Evolutionary conservation across 1,139 yeast genomes (phyloP), one percentile per base, ranked within the genome.

Genomic region (Blastobotrys malaysiensis): DNA sequence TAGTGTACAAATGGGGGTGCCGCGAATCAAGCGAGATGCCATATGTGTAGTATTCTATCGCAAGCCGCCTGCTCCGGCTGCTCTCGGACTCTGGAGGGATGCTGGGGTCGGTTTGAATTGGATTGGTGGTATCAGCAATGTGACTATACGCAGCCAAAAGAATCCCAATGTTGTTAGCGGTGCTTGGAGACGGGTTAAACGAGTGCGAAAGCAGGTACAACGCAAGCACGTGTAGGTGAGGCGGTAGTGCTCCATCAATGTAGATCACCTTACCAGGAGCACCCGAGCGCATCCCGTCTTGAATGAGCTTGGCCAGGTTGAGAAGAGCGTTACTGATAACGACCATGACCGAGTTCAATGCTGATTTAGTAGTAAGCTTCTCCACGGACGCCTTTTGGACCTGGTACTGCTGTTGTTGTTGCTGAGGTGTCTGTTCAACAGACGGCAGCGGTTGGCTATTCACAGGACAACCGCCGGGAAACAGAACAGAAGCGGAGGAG

Each of bases 1-100:
- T 69, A 7, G 73, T 69, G 59, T 67, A 68, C 21, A 69, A 60
- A 53, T 69, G 73, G 9, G 73, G 71, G 51, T 69, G 71, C 21
- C 60, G 59, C 7, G 65, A 54, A 51, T 69, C 73, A n/a, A 69
- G 59, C 4, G 63, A 58, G 6, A 69, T 61, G 1, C 73, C 73
- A 50, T 61, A 68, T 20, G 60, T 58, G 58, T 69, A 69, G 50
- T 69, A 69, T 31, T 65, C 64, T 27, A 66, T 51, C 1, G 72
- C 70, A 26, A 68, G 56, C 9, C 53, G 50, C 39, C 39, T 13
- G 16, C 39, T 31, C 16, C 16, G 3, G 39, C 16, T 31, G 16
- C 39, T 31, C 39, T 31, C 39, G 16, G 39, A 31, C 39, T 31
- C 39, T 31, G 39, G 39, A 13, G 39, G 39, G 2, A 13, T 5